Evolutionary conservation across 169 alveolate species (phyloP), one percentile per base, ranked within the genome.

Genomic region (Plasmodium chabaudi): DNA sequence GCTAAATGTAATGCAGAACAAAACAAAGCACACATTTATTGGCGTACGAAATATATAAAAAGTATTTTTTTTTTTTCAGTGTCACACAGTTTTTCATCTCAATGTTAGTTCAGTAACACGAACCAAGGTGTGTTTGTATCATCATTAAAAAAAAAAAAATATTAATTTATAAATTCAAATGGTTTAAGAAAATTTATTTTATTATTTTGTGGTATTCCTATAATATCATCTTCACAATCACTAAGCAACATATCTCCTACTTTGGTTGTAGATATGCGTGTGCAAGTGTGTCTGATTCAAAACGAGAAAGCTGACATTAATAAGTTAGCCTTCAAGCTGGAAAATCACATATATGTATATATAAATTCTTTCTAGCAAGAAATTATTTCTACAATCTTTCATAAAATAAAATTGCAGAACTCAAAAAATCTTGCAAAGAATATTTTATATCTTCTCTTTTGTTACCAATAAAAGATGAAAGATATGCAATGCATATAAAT

Each of bases 31-130:
- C 42, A 0, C 42, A 34, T 34, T 0, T 34, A 34, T 34, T 34
- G 42, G 7, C 42, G 42, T 34, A 34, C 7, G 5, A 3, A 34
- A 34, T 34, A 34, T 34, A 34, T 5, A 34, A 34, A 34, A 34
- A 34, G 7, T 34, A 34, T 34, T 34, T 25, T 67, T 65, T 79
- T 79, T 79, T 55, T 72, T 57, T 72, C 87, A 72, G 87, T 39
- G 25, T 10, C 25, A 21, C 56, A 49, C 19, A 17, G 6, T 5
- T 27, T 65, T 3, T 79, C 89, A 79, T 79, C 89, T 55, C 34
- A 49, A 79, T 79, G 46, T 67, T 64, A 79, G 51, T 79, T 79
- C 89, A 79, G 89, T 51, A 79, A 79, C 89, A 79, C 89, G 67
- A 79, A 79, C 89, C 89, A 79, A 79, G 89, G 51, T 23, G 10